These are phyloP conservation scores for Fusarium dlaminii DNA, from an alignment of 2,329 filamentous ascomycete genomes.

Conservation along the genomic window DNA sequence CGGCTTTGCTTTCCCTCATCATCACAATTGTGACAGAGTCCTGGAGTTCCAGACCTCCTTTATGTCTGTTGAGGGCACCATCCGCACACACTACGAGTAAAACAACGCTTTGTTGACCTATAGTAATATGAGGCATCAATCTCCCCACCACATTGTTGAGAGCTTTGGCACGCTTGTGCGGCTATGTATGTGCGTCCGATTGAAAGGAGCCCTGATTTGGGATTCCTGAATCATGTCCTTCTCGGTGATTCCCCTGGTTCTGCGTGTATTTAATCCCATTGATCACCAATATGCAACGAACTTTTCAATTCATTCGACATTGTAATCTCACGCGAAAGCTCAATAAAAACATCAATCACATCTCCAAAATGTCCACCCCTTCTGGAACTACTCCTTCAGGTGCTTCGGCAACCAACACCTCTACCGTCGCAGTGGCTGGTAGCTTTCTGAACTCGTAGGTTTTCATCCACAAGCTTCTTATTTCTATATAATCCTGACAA, in stretches of 20 bases:
- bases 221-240: not conserved
- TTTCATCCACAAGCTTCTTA: not conserved
- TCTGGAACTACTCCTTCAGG: not conserved
- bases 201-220: not conserved
- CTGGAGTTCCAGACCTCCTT: not conserved
- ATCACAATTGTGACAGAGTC: not conserved
- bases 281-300: not conserved
- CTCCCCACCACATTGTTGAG: not conserved
- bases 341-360: not conserved
- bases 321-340: not conserved
- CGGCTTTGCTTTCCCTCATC: not conserved
- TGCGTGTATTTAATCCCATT: not conserved
- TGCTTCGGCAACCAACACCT: not conserved
- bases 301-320: not conserved
- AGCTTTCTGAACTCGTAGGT: not conserved
- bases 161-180: not conserved
- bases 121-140: not conserved
- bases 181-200: not conserved
- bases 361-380: not conserved
- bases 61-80: not conserved
- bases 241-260: not conserved
- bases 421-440: not conserved
- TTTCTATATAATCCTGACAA: rapidly evolving
- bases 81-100: not conserved
- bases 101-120: not conserved